Base-by-base conservation (phyloP, 495 filamentous ascomycete genomes). In the Aspergillus avenaceus region DNA sequence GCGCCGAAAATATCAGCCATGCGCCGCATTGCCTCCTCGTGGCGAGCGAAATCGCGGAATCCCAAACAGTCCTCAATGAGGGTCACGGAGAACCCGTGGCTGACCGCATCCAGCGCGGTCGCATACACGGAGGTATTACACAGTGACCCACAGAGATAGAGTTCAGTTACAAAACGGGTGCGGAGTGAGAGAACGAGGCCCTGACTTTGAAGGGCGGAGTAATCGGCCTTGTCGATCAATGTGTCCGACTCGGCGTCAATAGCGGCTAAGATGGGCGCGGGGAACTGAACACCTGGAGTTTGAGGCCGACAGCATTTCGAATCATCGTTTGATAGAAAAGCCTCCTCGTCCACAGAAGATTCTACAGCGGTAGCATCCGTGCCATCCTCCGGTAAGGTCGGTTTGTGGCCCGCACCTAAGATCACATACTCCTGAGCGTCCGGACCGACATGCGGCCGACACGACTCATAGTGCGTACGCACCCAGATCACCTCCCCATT, bases 41-140 rank as follows among this genome's bases (percentile, higher is more conserved):
- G 88, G 12, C 88, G 82, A 14, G 72, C 67, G 45, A 84, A 78
- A 57, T 74, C 83, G 32, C 91, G 84, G 60, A 85, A 97, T 9
- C 91, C 93, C 34, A 96, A 76, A 62, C 92, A 97, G 62, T 98
- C 91, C 41, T 92, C 86, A 23, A 98, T 71, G 11, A 98, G 69
- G 5, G 86, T 90, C 49, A 96, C 87, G 21, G 82, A 79, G 55
- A 93, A 85, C 11, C 93, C 93, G 63, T 96, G 85, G 13, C 83
- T 81, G 0, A 88, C 92, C 2, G 93, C 93, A 59, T 97, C 93
- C 41, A 95, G 72, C 19, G 90, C 92, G 2, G 93, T 98, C 8
- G 93, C 93, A 60, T 91, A 93, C 24, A 97, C 83, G 19, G 90
- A 91, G 24, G 90, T 75, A 63, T 97, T 97, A 12, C 87, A 91